phyloP scores from a whole-genome alignment of 306 rosid genomes.

The Clitoria ternatea region DNA sequence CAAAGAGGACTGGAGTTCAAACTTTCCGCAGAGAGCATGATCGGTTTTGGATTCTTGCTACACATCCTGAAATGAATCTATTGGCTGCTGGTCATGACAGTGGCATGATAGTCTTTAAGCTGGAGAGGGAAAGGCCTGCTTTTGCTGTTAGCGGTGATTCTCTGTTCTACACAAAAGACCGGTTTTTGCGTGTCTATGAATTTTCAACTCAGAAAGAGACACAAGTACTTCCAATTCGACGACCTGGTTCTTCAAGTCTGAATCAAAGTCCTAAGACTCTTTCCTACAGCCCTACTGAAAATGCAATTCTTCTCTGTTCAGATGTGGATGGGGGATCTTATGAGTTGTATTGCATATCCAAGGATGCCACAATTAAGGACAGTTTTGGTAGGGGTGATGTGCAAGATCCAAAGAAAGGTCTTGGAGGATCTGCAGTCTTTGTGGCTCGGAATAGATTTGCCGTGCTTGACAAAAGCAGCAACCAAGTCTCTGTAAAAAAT shows the following conservation, averaged over 20 bases:
- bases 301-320: conserved; percentile 84
- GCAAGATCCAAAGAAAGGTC: conserved; percentile 87
- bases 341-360: conserved; percentile 78
- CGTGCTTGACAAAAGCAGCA: conserved; percentile 78
- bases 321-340: conserved; percentile 90
- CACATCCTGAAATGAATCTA: conserved; percentile 97
- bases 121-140: conserved; percentile 94
- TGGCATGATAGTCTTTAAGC: conserved; percentile 92
- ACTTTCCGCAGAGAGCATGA: conserved; percentile 96
- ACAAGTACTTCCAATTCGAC: conserved; percentile 79
- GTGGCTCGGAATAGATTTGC: conserved; percentile 91
- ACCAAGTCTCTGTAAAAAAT: conserved; percentile 64
- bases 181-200: conserved; percentile 79
- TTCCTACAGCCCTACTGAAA: conserved; percentile 79
- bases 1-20: conserved; percentile 90
- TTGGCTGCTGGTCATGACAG: conserved; percentile 98
- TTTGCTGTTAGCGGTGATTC: conserved; percentile 80
- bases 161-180: conserved; percentile 73
- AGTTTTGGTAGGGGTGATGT: conserved; percentile 69
- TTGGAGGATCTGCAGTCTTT: conserved; percentile 92
- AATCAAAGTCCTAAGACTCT: conserved; percentile 90
- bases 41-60: conserved; percentile 94
- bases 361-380: conserved; percentile 42
- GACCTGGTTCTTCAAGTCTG: conserved; percentile 72
- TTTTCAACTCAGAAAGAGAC: conserved; percentile 74